These are phyloP conservation scores for Sorghum bicolor DNA, from an alignment of 176 grass and related monocot genomes.

Conservation along the genomic window DNA sequence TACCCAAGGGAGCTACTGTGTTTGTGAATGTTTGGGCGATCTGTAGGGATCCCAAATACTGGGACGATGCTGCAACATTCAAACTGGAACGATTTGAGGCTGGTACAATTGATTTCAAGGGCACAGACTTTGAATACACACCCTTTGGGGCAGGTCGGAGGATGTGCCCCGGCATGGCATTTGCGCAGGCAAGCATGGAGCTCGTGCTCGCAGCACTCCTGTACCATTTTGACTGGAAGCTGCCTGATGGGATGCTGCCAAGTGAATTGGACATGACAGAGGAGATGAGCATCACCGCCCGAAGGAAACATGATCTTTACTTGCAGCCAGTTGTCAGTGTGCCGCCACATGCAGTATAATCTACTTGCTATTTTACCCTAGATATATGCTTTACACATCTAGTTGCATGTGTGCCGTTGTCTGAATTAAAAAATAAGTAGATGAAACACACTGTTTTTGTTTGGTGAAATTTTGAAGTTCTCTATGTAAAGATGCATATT, in stretches of 20 bases:
- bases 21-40: slow-evolving; percentile 16
- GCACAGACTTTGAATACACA: not conserved
- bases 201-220: not conserved
- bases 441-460: no score
- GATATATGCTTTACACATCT: not conserved
- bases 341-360: not conserved
- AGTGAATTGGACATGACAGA: not conserved
- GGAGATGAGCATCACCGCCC: not conserved
- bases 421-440: no score
- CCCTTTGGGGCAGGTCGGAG: slow-evolving; percentile 18
- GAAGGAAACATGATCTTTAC: not conserved
- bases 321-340: not conserved
- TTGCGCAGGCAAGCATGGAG: not conserved
- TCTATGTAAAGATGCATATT: no score
- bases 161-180: slow-evolving; percentile 3
- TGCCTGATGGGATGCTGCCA: not conserved
- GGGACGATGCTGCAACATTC: not conserved
- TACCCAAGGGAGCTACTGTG: not conserved
- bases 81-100: not conserved
- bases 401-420: not conserved
- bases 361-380: no score
- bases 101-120: slow-evolving; percentile 2
- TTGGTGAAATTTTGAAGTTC: no score
- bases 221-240: slow-evolving; percentile 37
- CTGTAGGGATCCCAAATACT: not conserved